Conservation (phyloP, 352 stramenopile species). For the Globisporangium perplexum region DNA sequence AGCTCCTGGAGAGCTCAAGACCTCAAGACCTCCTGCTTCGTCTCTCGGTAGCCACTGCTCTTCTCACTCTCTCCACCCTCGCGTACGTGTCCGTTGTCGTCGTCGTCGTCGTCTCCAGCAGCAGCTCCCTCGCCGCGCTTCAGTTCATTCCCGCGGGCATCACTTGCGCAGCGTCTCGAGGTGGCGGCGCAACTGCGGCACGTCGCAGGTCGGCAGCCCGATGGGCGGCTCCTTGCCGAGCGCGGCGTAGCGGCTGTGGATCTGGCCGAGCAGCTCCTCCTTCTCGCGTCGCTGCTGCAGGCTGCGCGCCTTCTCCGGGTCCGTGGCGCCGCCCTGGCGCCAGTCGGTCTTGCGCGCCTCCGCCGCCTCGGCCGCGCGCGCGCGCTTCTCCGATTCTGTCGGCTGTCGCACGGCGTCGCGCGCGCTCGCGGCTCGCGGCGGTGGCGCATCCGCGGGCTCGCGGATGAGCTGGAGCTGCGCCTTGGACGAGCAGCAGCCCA, state of each 20-base stretch:
- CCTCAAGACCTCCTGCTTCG: too few species aligned
- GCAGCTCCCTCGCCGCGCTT: background rate
- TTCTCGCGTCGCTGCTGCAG: conserved; percentile 71
- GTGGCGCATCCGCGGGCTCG: conserved; percentile 11
- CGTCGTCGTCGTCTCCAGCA: background rate
- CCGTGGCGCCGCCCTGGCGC: conserved; percentile 59
- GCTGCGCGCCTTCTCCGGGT: conserved; percentile 60
- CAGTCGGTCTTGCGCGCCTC: conserved; percentile 64
- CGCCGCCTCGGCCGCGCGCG: conserved; percentile 51
- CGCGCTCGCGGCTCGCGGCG: background rate
- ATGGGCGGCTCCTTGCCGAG: conserved; percentile 77
- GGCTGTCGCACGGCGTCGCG: conserved; percentile 25
- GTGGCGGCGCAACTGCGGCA: conserved; percentile 74
- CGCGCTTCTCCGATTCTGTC: conserved; percentile 62
- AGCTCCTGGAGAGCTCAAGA: background rate
- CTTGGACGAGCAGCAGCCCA: conserved; percentile 75
- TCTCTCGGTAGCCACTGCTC: background rate
- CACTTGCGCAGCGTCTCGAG: conserved; percentile 49
- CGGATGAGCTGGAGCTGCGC: conserved; percentile 30
- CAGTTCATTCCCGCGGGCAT: background rate
- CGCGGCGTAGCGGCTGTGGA: conserved; percentile 73
- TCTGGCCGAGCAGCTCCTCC: conserved; percentile 77
- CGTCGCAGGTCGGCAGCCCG: conserved; percentile 67
- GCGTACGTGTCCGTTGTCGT: too few species aligned
- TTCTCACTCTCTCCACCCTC: background rate